These are phyloP conservation scores for Fusarium pseudonygamai DNA, from an alignment of 2,329 filamentous ascomycete species.

Conservation along the genomic window DNA sequence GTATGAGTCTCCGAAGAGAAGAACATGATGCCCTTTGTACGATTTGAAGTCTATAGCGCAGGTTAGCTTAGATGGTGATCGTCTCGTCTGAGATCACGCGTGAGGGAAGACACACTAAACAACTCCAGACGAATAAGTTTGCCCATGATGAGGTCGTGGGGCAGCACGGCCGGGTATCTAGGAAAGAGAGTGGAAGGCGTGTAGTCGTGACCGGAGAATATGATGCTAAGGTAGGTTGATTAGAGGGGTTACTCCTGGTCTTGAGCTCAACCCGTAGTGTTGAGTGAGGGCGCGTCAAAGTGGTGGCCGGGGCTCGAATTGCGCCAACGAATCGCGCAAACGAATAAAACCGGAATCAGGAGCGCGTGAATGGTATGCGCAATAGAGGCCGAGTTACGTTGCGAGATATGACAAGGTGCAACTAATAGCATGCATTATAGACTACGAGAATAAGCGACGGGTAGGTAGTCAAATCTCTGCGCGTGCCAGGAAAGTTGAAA, in stretches of 20 bases:
- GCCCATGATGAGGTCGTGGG: conserved; percentile 73
- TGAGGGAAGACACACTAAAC: conserved; percentile 72
- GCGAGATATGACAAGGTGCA: conserved; percentile 1
- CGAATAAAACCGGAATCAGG: background rate
- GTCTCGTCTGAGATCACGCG: background rate
- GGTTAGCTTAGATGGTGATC: conserved; percentile 24
- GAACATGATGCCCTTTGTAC: conserved; percentile 94
- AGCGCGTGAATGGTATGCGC: background rate
- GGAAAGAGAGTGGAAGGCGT: background rate
- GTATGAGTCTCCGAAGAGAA: conserved; percentile 96
- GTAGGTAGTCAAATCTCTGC: conserved; percentile 1
- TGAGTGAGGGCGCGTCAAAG: conserved; percentile 37
- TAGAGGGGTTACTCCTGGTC: conserved; percentile 29
- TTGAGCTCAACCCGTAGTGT: conserved; percentile 35
- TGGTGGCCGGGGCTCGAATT: conserved; percentile 26
- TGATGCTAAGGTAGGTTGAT: conserved; percentile 2
- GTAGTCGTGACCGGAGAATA: conserved; percentile 7
- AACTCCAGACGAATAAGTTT: conserved; percentile 96
- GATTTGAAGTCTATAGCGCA: conserved; percentile 88
- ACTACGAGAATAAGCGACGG: conserved; percentile 2
- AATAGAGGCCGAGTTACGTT: conserved; percentile 12
- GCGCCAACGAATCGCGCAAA: conserved; percentile 34
- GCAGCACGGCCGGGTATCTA: conserved; percentile 24
- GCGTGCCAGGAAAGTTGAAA: conserved; percentile 32
- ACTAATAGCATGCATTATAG: conserved; percentile 18